Base-by-base conservation (phyloP, 495 filamentous ascomycete species). In the Hypoxylon fragiforme region DNA sequence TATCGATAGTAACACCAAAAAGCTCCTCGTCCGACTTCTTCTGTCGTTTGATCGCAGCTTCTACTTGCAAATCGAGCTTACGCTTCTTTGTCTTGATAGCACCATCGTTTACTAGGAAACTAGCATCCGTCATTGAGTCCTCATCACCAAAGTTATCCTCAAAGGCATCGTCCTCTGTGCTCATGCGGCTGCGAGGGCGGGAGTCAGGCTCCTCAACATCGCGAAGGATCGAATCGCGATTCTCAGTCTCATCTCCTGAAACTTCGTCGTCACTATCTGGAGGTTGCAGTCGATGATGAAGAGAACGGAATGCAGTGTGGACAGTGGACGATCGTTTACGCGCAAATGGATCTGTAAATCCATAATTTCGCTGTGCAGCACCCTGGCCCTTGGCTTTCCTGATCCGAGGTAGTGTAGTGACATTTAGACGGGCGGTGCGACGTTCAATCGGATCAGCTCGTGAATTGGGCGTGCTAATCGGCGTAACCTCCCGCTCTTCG, bases 181-280 rank as follows among this genome's bases (percentile, higher is more conserved):
- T 88, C 77, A 89, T 83, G 8, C 87, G 86, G 65, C 91, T 96
- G 9, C 84, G 73, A 12, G 90, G 86, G 13, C 89, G 77, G 49
- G 90, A 95, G 38, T 92, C 91, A 40, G 83, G 82, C 49, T 94
- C 90, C 63, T 92, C 89, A 0, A 85, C 90, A 59, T 94, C 89
- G 39, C 84, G 74, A 5, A 78, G 81, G 18, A 85, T 67, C 21
- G 87, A 85, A 14, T 68, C 67, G 15, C 74, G 68, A 40, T 69
- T 70, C 42, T 74, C 73, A 1, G 59, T 62, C 44, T 77, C 76
- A 36, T 76, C 74, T 26, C 77, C 76, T 1, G 76, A 77, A 15
- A 65, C 75, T 52, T 85, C 81, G 34, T 81, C 77, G 38, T 86
- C 83, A 11, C 77, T 83, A 51, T 85, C 84, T 18, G 72, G 69